Conservation (phyloP, 345 rosid species). For the Populus pruinosa region DNA sequence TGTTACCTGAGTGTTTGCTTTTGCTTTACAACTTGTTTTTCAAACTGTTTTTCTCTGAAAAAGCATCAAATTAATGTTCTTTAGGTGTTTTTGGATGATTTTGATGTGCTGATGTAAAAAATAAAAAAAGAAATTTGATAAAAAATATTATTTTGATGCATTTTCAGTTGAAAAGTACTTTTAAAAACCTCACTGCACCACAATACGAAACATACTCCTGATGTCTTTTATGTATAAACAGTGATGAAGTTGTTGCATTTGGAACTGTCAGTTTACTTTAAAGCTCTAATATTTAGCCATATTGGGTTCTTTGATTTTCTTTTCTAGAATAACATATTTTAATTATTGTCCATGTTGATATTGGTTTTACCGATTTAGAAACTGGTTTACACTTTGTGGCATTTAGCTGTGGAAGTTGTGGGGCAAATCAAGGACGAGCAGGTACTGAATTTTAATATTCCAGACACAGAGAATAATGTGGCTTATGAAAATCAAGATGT, state of each 20-base stretch:
- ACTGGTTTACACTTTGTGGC: background rate
- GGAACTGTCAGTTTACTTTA: background rate
- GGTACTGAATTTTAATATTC: conserved; percentile 44
- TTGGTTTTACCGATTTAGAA: background rate
- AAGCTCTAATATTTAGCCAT: background rate
- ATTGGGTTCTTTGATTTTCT: background rate
- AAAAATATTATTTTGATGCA: too few relatives aligned
- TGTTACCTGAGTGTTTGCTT: too few relatives aligned
- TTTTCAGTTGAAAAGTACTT: too few relatives aligned
- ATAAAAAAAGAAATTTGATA: too few relatives aligned
- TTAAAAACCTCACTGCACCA: too few relatives aligned
- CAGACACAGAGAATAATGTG: conserved; percentile 51
- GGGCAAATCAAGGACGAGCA: conserved; percentile 46
- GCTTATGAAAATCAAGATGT: conserved; percentile 56
- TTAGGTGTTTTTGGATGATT: too few relatives aligned
- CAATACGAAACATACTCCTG: too few relatives aligned
- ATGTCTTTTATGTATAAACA: background rate
- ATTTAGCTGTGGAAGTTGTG: conserved; percentile 35
- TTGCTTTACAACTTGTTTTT: too few relatives aligned
- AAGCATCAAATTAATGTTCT: too few relatives aligned
- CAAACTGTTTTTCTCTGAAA: too few relatives aligned
- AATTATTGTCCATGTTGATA: background rate
- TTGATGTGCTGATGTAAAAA: too few relatives aligned
- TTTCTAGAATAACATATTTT: background rate
- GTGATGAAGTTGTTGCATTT: background rate